phyloP scores from a whole-genome alignment of 176 grass and related monocot species.

The Hordeum marinum region DNA sequence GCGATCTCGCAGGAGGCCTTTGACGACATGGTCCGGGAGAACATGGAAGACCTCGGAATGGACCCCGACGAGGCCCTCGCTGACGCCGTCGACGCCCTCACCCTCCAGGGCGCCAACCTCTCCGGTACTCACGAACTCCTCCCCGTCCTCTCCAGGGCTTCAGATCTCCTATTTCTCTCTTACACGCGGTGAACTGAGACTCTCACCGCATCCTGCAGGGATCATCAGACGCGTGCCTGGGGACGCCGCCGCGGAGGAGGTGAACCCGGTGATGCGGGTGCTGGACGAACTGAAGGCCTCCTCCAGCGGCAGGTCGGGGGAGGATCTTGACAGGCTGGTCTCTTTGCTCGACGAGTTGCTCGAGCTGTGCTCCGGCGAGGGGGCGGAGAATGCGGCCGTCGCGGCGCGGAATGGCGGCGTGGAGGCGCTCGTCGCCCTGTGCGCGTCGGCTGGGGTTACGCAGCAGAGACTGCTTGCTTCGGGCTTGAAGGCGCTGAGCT shows the following conservation, averaged over 20 bases:
- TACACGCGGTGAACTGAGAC: neutral
- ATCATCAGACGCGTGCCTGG: conserved; percentile 75
- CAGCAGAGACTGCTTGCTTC: conserved; percentile 42
- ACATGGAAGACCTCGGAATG: conserved; percentile 97
- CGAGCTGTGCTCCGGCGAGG: conserved; percentile 54
- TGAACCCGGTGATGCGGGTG: conserved; percentile 61
- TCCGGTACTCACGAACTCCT: conserved; percentile 38
- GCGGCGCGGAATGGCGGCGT: conserved; percentile 66
- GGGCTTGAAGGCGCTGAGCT: conserved; percentile 65
- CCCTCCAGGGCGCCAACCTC: conserved; percentile 83
- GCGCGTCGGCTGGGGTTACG: conserved; percentile 49
- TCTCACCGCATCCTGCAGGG: conserved; percentile 37
- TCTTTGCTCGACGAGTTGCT: conserved; percentile 52
- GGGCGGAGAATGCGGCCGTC: conserved; percentile 53
- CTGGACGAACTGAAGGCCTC: conserved; percentile 61
- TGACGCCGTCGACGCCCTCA: conserved; percentile 80
- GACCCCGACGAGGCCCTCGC: conserved; percentile 83
- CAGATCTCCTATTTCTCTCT: neutral
- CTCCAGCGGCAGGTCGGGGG: conserved; percentile 10
- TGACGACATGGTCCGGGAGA: conserved; percentile 82
- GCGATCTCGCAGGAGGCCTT: conserved; percentile 90
- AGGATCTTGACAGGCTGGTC: conserved; percentile 36
- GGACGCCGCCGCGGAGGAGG: conserved; percentile 39
- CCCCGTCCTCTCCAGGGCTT: neutral
- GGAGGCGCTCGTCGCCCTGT: conserved; percentile 54